Evolutionary conservation across 352 stramenopile genomes (phyloP).

Genomic region (Pythium biforme): DNA sequence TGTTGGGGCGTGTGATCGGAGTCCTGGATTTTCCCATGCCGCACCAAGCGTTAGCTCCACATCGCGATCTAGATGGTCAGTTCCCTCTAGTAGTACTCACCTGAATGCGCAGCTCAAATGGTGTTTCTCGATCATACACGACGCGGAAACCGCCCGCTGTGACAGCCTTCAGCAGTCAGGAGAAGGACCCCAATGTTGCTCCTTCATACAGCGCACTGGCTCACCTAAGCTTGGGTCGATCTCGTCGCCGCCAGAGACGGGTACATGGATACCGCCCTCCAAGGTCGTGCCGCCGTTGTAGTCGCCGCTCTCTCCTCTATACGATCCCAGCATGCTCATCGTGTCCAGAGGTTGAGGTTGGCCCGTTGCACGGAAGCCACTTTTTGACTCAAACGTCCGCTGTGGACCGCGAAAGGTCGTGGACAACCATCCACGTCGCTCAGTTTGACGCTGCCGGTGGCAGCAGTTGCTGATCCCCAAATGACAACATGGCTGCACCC

Average conservation of each 20-base stretch:
- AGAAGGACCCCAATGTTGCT: background rate
- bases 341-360: background rate
- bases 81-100: slow-evolving; percentile 21
- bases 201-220: background rate
- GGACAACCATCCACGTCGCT: background rate
- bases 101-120: slow-evolving; percentile 90
- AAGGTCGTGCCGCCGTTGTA: slow-evolving; percentile 29
- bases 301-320: slow-evolving; percentile 28
- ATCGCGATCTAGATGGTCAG: too few relatives aligned
- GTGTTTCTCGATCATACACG: slow-evolving; percentile 91
- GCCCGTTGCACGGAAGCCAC: background rate
- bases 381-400: background rate
- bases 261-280: slow-evolving; percentile 35
- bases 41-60: background rate
- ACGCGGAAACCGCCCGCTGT: slow-evolving; percentile 81
- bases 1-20: slow-evolving; percentile 84
- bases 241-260: slow-evolving; percentile 52
- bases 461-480: background rate
- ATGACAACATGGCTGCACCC: slow-evolving; percentile 17
- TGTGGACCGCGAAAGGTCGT: slow-evolving; percentile 23
- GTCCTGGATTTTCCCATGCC: slow-evolving; percentile 34
- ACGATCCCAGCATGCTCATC: slow-evolving; percentile 26
- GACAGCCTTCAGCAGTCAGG: background rate
- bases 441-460: slow-evolving; percentile 7
- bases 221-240: slow-evolving; percentile 80